phyloP scores from a whole-genome alignment of 192 early-diverging fungal genomes.

The Paraglomus brasilianum region DNA sequence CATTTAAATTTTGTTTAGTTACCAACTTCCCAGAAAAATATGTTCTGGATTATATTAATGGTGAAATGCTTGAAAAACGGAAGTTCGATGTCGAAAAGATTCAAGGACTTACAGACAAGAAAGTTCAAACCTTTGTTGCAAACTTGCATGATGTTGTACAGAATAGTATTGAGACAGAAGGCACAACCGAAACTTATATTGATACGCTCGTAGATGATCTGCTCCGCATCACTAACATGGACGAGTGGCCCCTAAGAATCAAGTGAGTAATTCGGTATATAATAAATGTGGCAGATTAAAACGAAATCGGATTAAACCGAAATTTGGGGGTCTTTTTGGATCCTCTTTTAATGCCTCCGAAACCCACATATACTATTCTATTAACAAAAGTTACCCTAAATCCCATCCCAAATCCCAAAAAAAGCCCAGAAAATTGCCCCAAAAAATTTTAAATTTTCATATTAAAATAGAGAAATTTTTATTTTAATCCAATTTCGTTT shows the following conservation, averaged over 20 bases:
- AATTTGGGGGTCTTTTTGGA: too few species aligned
- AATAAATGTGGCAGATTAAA: too few species aligned
- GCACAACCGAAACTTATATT: neutral
- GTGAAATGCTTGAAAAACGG: neutral
- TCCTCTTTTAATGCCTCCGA: too few species aligned
- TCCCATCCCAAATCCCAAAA: too few species aligned
- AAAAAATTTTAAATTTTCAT: too few species aligned
- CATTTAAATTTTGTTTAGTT: conserved; percentile 26
- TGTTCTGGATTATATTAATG: neutral
- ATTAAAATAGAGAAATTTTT: too few species aligned
- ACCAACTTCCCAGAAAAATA: conserved; percentile 14
- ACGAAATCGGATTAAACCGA: too few species aligned
- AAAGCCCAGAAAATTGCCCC: too few species aligned
- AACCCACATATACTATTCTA: too few species aligned
- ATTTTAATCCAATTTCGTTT: too few species aligned
- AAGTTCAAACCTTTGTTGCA: neutral
- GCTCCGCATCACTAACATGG: neutral
- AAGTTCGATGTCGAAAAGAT: conserved; percentile 18
- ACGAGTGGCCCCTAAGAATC: conserved; percentile 3
- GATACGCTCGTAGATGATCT: conserved; percentile 21
- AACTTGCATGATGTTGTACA: conserved; percentile 16
- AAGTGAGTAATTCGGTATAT: conserved; percentile 11
- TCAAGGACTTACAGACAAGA: conserved; percentile 6
- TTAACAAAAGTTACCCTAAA: too few species aligned
- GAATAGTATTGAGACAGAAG: neutral